Evolutionary conservation across 2,329 filamentous ascomycete species (phyloP), one percentile per base, ranked within the genome.

Genomic region (Curvularia sp.): DNA sequence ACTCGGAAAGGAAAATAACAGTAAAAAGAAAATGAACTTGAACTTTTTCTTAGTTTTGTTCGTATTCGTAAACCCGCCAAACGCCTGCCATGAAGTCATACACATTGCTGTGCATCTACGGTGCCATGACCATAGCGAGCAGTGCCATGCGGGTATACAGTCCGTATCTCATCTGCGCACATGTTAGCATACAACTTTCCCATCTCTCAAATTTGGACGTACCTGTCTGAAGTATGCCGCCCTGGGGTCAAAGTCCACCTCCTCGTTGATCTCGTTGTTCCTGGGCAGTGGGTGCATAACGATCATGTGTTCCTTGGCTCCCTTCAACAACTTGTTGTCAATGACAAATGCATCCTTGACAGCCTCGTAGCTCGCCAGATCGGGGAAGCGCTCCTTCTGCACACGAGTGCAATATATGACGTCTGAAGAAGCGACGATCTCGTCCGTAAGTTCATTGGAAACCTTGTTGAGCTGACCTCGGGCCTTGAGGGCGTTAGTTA

Each of bases 201-300:
- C 9, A 28, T 25, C n/a, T 23, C 9, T 1, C 5, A 36, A 27
- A 32, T 48, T 39, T 3, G 4, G 19, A 71, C 91, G 87, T 81
- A 97, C 94, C 90, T 99, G 95, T 90, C 95, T 88, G 81, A 99
- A 99, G 83, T 99, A 99, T 55, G 95, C 94, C 58, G 95, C 95
- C 70, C 95, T 84, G 77, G 96, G 92, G 81, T 99, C 95, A 81
- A 96, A 97, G 80, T 99, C 95, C 48, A 99, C 93, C 82, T 99
- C 95, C 80, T 96, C 92, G 32, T 89, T 88, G 75, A 99, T 89
- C 84, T 99, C 95, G 66, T 90, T 88, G 74, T 98, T 98, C 73
- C 95, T 86, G 39, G 95, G 95, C 73, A 99, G 84, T 57, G 95
- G 95, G 80, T 99, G 95, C 88, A 99, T 88, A 64, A 99, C 91